Percentiles rank a stretch among this genome's conserved stretches.
Conservation (phyloP, 441 rosid genomes). For the Corymbia citriodora region DNA sequence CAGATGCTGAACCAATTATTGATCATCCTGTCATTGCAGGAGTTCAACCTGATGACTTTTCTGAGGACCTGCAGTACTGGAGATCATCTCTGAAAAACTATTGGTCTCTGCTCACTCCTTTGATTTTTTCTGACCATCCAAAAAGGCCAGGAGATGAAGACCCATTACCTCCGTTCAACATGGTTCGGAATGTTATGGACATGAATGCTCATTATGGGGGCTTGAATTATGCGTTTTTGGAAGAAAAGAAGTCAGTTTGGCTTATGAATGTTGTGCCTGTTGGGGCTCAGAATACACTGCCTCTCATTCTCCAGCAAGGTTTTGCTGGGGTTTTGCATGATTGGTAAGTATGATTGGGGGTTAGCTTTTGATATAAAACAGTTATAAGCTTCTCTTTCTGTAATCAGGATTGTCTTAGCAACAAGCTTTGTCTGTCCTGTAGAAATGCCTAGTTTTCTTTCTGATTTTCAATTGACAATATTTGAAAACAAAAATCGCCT, state of each 20-base stretch:
- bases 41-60: slow-evolving; percentile 62
- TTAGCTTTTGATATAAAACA: background rate
- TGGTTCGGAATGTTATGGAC: slow-evolving; percentile 98
- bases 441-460: background rate
- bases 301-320: slow-evolving; percentile 85
- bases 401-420: background rate
- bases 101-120: slow-evolving; percentile 93
- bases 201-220: slow-evolving; percentile 95
- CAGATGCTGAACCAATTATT: slow-evolving; percentile 13
- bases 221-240: slow-evolving; percentile 68
- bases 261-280: slow-evolving; percentile 94
- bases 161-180: slow-evolving; percentile 91
- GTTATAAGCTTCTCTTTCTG: background rate
- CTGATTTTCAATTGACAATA: background rate
- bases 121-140: slow-evolving; percentile 98
- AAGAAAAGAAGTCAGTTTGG: slow-evolving; percentile 75
- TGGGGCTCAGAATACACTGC: slow-evolving; percentile 67
- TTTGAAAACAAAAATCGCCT: background rate
- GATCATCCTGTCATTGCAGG: slow-evolving; percentile 44
- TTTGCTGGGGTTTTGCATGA: slow-evolving; percentile 89
- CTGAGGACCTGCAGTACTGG: slow-evolving; percentile 63
- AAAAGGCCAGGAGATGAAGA: slow-evolving; percentile 99
- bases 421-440: background rate
- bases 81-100: slow-evolving; percentile 69
- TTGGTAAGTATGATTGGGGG: slow-evolving; percentile 37